Base-by-base conservation (phyloP, 2,329 filamentous ascomycete species). In the Pseudogymnoascus sp. region DNA sequence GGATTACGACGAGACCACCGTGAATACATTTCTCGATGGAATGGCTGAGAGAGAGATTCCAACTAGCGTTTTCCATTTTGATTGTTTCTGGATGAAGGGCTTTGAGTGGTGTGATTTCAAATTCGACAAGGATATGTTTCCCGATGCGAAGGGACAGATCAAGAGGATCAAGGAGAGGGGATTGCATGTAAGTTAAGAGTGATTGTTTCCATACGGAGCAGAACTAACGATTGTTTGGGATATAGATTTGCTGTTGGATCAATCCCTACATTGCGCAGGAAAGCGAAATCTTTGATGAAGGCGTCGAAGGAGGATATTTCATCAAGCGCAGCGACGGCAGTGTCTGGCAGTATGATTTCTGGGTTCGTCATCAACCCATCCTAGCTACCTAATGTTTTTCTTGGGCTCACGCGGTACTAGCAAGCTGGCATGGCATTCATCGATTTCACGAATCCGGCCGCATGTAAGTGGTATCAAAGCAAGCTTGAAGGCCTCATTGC, bases 61-160 rank as follows among this genome's bases (percentile, higher is more conserved):
- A 0, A 74, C 86, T 1, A 78, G 82, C 27, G 82, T 84, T 8
- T 86, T 86, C 71, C 84, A 86, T 66, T 86, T 83, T 61, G 83
- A 86, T 69, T 83, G 80, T 68, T 86, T 86, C 74, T 86, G 83
- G 83, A 77, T 86, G 72, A 80, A 82, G 35, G 80, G 80, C 1
- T 86, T 85, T 67, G 82, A 85, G 65, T 86, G 83, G 84, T 86
- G 83, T 67, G 83, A 86, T 68, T 86, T 86, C 63, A 76, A 80
- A 7, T 86, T 85, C 72, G 81, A 83, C 59, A 71, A 76, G 1
- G 76, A 81, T 25, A 80, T 79, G 70, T 87, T 87, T 67, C 81
- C 83, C 0, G 81, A 86, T 64, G 80, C 83, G 0, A 74, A 75
- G n/a, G 79, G 75, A 0, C 82, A 83, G 64, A 79, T 86, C 62